Conservation (phyloP, 2,329 filamentous ascomycete genomes). For the Epichloe festucae region DNA sequence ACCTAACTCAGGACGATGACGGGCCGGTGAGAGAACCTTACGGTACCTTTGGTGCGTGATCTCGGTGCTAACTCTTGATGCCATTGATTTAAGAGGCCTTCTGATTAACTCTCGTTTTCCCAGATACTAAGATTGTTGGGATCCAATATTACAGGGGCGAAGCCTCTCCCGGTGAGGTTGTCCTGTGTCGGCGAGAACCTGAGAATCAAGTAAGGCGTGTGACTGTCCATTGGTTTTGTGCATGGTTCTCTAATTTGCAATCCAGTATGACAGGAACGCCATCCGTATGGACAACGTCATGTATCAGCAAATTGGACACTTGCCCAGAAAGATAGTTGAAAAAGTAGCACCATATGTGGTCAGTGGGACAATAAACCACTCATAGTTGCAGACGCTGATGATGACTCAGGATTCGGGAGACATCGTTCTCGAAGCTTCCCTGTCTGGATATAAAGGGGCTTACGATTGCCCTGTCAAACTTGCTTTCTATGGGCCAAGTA, state of each 20-base stretch:
- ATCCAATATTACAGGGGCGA: constrained; percentile 49
- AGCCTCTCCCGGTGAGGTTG: constrained; percentile 49
- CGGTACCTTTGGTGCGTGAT: constrained; percentile 27
- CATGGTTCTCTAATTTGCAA: neutral
- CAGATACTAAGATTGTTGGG: constrained; percentile 37
- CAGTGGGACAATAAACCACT: constrained; percentile 10
- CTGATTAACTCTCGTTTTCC: neutral
- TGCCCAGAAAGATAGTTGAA: constrained; percentile 52
- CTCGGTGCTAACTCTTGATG: neutral
- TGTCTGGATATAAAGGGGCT: constrained; percentile 50
- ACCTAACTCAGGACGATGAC: constrained; percentile 31
- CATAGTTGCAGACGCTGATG: neutral
- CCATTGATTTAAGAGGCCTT: neutral
- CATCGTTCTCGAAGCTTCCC: constrained; percentile 53
- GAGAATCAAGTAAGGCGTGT: constrained; percentile 36
- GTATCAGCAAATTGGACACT: constrained; percentile 63
- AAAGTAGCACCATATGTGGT: constrained; percentile 65
- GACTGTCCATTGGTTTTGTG: neutral
- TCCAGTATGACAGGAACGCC: constrained; percentile 58
- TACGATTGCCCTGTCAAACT: constrained; percentile 65
- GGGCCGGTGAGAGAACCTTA: constrained; percentile 32
- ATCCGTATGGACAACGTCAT: constrained; percentile 69
- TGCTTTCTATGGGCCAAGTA: constrained; percentile 54
- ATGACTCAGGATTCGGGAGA: constrained; percentile 36
- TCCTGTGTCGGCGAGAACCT: constrained; percentile 52